Conservation (phyloP, 352 stramenopile species). For the Plasmopara muralis region DNA sequence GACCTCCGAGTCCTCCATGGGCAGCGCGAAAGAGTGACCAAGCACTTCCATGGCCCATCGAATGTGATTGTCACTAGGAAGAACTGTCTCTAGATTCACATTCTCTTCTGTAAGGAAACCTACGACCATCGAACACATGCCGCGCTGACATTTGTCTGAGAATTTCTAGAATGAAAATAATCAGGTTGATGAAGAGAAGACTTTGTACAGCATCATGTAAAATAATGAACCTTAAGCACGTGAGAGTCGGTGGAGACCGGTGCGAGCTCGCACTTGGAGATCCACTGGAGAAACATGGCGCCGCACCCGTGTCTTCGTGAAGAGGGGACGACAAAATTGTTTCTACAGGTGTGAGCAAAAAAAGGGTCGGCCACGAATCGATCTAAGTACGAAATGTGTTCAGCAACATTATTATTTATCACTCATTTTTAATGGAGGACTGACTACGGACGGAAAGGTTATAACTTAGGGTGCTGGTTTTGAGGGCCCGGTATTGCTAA, state of each 20-base stretch:
- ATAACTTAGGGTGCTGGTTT: no score
- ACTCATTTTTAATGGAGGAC: no score
- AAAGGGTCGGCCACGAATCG: no score
- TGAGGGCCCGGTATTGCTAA: no score
- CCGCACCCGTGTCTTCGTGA: neutral
- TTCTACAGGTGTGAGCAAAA: no score
- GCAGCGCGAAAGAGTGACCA: slow-evolving; percentile 76
- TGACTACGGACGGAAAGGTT: no score
- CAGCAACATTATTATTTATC: no score
- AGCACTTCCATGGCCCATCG: slow-evolving; percentile 84
- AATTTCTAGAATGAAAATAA: slow-evolving; percentile 53
- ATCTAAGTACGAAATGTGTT: no score
- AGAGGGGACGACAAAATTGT: no score
- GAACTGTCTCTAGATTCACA: slow-evolving; percentile 39
- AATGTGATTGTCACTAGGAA: slow-evolving; percentile 72
- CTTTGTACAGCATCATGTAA: neutral
- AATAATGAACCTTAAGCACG: slow-evolving; percentile 59
- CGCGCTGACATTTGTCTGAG: slow-evolving; percentile 80
- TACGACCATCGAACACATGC: slow-evolving; percentile 79
- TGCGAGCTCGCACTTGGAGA: slow-evolving; percentile 84
- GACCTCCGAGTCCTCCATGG: slow-evolving; percentile 79
- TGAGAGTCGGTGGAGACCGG: slow-evolving; percentile 56
- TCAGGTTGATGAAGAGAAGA: neutral
- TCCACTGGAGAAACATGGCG: slow-evolving; percentile 84
- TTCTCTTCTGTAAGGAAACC: slow-evolving; percentile 51